Conservation (phyloP, 306 rosid genomes). For the Acacia melanoxylon region DNA sequence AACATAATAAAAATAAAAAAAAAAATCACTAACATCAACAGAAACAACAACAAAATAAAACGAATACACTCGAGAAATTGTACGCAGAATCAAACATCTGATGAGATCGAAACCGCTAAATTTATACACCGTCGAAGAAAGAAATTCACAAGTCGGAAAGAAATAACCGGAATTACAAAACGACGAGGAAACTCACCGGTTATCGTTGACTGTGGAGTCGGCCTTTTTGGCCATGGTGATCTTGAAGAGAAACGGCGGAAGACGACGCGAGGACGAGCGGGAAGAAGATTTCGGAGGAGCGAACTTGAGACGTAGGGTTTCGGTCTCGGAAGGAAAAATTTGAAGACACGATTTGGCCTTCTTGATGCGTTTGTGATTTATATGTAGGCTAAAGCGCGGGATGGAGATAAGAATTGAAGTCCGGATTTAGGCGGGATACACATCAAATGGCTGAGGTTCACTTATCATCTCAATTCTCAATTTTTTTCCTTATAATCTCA, state of each 20-base stretch:
- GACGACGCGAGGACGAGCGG: background rate
- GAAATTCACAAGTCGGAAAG: background rate
- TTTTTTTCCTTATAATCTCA: too few relatives aligned
- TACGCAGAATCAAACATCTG: background rate
- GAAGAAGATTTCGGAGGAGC: background rate
- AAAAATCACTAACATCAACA: background rate
- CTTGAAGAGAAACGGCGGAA: slow-evolving; percentile 24
- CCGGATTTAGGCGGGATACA: slow-evolving; percentile 85
- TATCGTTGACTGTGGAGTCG: slow-evolving; percentile 46
- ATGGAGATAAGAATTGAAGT: slow-evolving; percentile 40
- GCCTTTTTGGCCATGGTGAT: slow-evolving; percentile 39
- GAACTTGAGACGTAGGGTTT: background rate
- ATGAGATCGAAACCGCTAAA: background rate
- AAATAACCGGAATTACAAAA: background rate
- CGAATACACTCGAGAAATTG: background rate
- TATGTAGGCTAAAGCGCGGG: background rate
- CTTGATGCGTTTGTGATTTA: background rate
- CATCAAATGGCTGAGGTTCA: background rate
- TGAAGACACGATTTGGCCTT: background rate
- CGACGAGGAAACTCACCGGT: slow-evolving; percentile 39
- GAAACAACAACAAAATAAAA: background rate
- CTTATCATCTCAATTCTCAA: too few relatives aligned
- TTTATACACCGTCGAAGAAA: background rate
- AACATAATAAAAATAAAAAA: background rate
- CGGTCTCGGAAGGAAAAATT: background rate